These are phyloP conservation scores for Lodderomyces oxycetoniae DNA, from an alignment of 1,139 yeast species.

Conservation along the genomic window DNA sequence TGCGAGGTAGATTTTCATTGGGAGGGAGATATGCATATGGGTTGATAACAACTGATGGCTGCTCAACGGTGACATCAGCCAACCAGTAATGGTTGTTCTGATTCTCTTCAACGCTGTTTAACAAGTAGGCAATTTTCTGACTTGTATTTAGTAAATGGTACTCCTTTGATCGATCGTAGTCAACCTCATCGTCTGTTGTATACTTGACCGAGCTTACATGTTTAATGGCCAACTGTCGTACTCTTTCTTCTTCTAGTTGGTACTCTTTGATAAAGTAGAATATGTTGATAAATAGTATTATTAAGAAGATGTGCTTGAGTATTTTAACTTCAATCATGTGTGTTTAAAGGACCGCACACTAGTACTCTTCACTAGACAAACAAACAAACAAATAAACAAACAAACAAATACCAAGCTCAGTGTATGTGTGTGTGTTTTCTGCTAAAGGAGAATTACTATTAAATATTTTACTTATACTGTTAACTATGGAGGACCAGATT, in stretches of 20 bases:
- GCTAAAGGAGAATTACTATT: no score
- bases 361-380: no score
- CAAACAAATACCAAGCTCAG: conserved; percentile 1
- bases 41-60: conserved; percentile 19
- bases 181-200: conserved; percentile 21
- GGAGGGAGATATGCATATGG: conserved; percentile 21
- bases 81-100: conserved; percentile 27
- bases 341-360: no score
- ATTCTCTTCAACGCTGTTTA: conserved; percentile 19
- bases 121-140: conserved; percentile 23
- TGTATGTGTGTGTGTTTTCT: no score
- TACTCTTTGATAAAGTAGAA: conserved; percentile 22
- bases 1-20: conserved; percentile 9
- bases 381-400: conserved; percentile 3
- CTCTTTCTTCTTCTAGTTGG: conserved; percentile 17
- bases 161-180: conserved; percentile 14
- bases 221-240: conserved; percentile 18
- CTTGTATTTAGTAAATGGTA: conserved; percentile 18
- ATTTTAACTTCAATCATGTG: conserved; percentile 19
- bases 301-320: conserved; percentile 19
- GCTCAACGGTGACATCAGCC: conserved; percentile 22
- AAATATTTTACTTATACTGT: no score
- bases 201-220: conserved; percentile 19
- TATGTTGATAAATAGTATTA: conserved; percentile 21
- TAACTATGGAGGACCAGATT: no score